Percentiles rank a stretch among this genome's conserved stretches.
phyloP scores from a whole-genome alignment of 106 monocot species.

The Vanilla planifolia region DNA sequence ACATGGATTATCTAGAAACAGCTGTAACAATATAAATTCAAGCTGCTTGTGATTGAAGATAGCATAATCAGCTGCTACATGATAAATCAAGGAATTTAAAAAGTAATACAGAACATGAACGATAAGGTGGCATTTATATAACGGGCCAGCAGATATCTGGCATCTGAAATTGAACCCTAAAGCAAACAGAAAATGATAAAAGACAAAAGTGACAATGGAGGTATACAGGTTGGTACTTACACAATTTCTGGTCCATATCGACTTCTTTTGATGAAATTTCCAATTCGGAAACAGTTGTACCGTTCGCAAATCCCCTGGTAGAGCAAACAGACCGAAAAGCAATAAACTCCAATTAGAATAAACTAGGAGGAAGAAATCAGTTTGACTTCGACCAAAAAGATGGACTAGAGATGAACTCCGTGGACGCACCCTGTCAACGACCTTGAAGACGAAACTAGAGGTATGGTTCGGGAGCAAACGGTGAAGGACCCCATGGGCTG shows the following conservation, averaged over 20 bases:
- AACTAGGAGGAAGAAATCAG: neutral
- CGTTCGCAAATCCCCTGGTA: conserved; percentile 57
- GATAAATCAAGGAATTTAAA: no score
- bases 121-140: no score
- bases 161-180: neutral
- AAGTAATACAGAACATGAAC: no score
- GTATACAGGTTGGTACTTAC: conserved; percentile 22
- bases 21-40: neutral
- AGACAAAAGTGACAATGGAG: neutral
- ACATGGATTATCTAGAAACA: neutral
- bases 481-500: conserved; percentile 47
- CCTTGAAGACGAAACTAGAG: conserved; percentile 64
- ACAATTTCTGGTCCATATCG: conserved; percentile 40
- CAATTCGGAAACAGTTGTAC: conserved; percentile 61
- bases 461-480: conserved; percentile 58
- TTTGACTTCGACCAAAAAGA: neutral
- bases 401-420: neutral
- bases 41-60: neutral
- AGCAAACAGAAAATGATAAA: neutral
- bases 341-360: neutral
- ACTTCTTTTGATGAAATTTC: conserved; percentile 31
- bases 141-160: neutral
- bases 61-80: neutral
- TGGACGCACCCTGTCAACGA: conserved; percentile 41
- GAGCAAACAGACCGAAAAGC: neutral